Evolutionary conservation across 176 grass and related monocot genomes (phyloP), one percentile per base, ranked within the genome.

Genomic region (Luzula sylvatica): DNA sequence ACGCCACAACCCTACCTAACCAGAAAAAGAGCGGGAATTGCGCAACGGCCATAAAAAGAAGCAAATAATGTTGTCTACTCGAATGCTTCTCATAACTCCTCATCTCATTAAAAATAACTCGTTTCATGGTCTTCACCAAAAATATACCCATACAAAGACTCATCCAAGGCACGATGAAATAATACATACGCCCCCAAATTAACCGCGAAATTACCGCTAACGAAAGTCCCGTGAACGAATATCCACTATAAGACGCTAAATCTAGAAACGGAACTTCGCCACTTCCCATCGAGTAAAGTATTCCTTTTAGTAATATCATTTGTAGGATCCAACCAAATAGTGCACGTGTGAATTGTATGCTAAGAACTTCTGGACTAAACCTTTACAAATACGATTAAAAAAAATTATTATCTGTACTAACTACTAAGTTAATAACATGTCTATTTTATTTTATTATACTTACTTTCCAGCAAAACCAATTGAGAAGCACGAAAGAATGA

Each of bases 91-190:
- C 80, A 3, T 82, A 88, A 61, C 66, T 83, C 40, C 73, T 84
- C 44, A 59, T 71, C 52, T 88, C 83, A 0, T 73, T 66, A 20
- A 85, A 88, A 11, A 95, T 54, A 28, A 95, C 76, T 67, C 89
- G 46, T 72, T 85, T 95, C 70, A 83, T 88, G 15, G 89, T 95
- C 61, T 82, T 86, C 63, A 86, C 77, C 52, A 95, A 23, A 21
- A 95, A 95, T 23, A 95, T 69, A 11, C 83, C 83, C 89, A 82
- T 85, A 59, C 77, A 95, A 23, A 88, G 52, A 63, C 80, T 88
- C 80, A 76, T 95, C 83, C 80, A 95, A 3, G 77, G 76, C 70
- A 88, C 50, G 65, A 88, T 23, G 8, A 79, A 67, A 2, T 82
- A 86, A 38, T 95, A 88, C 0, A 76, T 75, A 58, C 74, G 81